Percentiles rank a stretch among this genome's conserved stretches.
These are phyloP conservation scores for Gossypium schwendimanii DNA, from an alignment of 441 rosid species.

Conservation along the genomic window DNA sequence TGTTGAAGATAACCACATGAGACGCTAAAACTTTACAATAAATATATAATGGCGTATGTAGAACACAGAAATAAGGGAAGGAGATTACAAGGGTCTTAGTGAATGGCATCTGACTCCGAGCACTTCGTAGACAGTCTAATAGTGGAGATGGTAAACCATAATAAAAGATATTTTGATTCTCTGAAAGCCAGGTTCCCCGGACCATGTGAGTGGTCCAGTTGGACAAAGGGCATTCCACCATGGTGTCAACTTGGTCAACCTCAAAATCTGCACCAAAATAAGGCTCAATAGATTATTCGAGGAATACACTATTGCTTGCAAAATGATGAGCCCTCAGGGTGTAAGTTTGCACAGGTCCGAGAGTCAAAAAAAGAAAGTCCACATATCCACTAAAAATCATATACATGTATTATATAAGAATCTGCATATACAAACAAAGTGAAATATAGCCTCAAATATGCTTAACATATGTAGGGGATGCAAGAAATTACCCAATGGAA, in stretches of 20 bases:
- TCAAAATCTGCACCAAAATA: slow-evolving; percentile 56
- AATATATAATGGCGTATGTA: neutral
- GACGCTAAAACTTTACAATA: neutral
- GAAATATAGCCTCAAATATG: neutral
- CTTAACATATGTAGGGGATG: neutral
- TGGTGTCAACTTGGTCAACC: slow-evolving; percentile 32
- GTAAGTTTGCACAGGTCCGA: neutral
- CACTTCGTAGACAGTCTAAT: slow-evolving; percentile 55
- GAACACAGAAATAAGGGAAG: slow-evolving; percentile 16
- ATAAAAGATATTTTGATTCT: slow-evolving; percentile 52
- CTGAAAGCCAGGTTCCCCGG: slow-evolving; percentile 86
- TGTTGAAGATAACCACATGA: neutral
- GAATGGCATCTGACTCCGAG: slow-evolving; percentile 24
- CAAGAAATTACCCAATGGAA: slow-evolving; percentile 60
- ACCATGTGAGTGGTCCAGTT: slow-evolving; percentile 73
- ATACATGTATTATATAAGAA: neutral
- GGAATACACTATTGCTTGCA: neutral
- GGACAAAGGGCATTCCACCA: slow-evolving; percentile 29
- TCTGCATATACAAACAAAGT: neutral
- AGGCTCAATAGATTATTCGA: slow-evolving; percentile 9
- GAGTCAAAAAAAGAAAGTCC: neutral
- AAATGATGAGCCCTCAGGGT: neutral
- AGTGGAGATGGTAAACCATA: slow-evolving; percentile 82
- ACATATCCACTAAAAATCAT: neutral
- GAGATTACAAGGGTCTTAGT: slow-evolving; percentile 35